Percentiles rank a stretch among this genome's conserved stretches.
Conservation (phyloP, 2,329 filamentous ascomycete species). For the Stemphylium lycopersici region DNA sequence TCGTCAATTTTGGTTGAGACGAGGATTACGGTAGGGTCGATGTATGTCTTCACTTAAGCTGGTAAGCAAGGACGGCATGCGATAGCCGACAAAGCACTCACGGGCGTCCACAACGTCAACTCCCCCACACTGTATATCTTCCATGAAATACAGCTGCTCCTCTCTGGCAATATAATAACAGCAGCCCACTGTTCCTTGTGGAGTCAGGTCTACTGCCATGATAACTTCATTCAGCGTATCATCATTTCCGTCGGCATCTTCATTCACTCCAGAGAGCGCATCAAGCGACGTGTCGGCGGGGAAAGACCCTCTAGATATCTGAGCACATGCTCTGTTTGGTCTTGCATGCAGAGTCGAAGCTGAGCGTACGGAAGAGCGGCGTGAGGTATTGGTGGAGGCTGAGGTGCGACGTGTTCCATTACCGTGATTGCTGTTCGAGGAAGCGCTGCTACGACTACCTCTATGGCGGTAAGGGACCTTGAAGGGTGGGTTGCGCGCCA, state of each 20-base stretch:
- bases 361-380: slow-evolving; percentile 16
- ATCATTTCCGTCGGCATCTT: slow-evolving; percentile 50
- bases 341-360: slow-evolving; percentile 11
- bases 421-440: slow-evolving; percentile 12
- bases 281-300: slow-evolving; percentile 1
- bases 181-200: slow-evolving; percentile 77
- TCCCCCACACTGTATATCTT: slow-evolving; percentile 74
- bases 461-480: slow-evolving; percentile 17
- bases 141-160: slow-evolving; percentile 74
- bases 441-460: slow-evolving; percentile 16
- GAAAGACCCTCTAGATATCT: neutral
- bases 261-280: slow-evolving; percentile 7
- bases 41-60: slow-evolving; percentile 62
- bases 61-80: neutral
- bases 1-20: slow-evolving; percentile 63
- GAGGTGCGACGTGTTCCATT: slow-evolving; percentile 11
- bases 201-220: slow-evolving; percentile 78
- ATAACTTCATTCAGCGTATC: slow-evolving; percentile 71
- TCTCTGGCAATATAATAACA: slow-evolving; percentile 78
- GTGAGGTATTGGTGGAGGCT: slow-evolving; percentile 9
- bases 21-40: slow-evolving; percentile 66
- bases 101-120: slow-evolving; percentile 62
- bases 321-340: neutral
- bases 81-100: slow-evolving; percentile 32
- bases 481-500: slow-evolving; percentile 18